Conservation (phyloP, 768 basidiomycete species). For the Tylopilus subfusipes region DNA sequence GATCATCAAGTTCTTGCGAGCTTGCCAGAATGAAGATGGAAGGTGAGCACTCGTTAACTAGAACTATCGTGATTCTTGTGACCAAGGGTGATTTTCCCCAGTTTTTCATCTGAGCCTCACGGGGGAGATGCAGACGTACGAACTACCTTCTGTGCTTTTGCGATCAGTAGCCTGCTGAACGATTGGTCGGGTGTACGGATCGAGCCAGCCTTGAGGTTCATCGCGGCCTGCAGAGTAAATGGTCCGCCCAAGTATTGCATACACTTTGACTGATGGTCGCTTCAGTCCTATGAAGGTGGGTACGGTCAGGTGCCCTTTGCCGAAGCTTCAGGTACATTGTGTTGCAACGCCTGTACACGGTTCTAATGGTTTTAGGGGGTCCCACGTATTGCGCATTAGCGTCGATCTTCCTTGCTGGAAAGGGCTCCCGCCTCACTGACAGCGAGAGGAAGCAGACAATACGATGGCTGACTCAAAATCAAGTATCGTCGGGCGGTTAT, state of each 20-base stretch:
- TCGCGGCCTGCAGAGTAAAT: constrained; percentile 69
- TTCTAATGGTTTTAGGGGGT: constrained; percentile 54
- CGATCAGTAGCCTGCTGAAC: constrained; percentile 70
- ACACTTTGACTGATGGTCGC: not conserved
- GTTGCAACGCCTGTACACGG: not conserved
- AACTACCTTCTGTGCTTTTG: constrained; percentile 84
- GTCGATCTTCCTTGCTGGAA: constrained; percentile 52
- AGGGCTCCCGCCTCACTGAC: constrained; percentile 24
- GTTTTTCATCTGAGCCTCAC: constrained; percentile 69
- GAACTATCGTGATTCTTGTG: constrained; percentile 12
- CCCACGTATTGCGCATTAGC: constrained; percentile 92
- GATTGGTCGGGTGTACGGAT: constrained; percentile 78
- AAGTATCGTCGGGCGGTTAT: constrained; percentile 68
- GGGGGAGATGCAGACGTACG: constrained; percentile 75
- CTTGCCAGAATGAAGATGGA: constrained; percentile 78
- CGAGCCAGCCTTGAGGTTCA: constrained; percentile 55
- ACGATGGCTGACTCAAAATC: constrained; percentile 76
- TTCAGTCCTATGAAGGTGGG: constrained; percentile 87
- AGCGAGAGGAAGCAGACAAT: constrained; percentile 53
- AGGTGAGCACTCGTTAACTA: constrained; percentile 47
- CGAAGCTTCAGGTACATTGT: constrained; percentile 75
- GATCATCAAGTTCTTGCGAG: constrained; percentile 59
- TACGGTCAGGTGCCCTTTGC: constrained; percentile 79
- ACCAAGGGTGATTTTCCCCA: constrained; percentile 27
- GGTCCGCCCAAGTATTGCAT: not conserved